Evolutionary conservation across 257 asterid species (phyloP).

Genomic region (Lantana camara): DNA sequence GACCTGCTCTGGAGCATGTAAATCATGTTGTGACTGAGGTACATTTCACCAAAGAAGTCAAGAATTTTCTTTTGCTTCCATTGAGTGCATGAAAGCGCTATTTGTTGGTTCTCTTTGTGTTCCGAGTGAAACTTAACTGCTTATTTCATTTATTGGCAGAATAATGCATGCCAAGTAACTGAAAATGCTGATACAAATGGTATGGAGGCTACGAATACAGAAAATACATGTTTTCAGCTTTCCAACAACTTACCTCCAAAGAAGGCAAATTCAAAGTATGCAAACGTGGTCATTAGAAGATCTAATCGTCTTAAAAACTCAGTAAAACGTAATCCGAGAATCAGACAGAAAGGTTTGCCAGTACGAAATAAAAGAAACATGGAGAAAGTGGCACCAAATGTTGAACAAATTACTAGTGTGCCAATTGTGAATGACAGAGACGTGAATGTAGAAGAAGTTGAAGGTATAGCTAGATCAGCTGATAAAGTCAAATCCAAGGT

Average conservation of each 20-base stretch:
- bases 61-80: no score
- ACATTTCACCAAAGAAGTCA: no score
- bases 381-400: slow-evolving; percentile 24
- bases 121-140: background rate
- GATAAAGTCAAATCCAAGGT: slow-evolving; percentile 28
- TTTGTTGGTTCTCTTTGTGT: background rate
- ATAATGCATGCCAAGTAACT: slow-evolving; percentile 4
- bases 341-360: slow-evolving; percentile 23
- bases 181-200: background rate
- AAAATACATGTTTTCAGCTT: background rate
- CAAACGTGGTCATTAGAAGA: slow-evolving; percentile 7
- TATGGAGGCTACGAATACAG: background rate
- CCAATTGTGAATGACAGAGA: background rate
- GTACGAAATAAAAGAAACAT: background rate
- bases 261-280: background rate
- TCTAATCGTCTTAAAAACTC: slow-evolving; percentile 31
- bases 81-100: background rate
- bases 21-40: no score
- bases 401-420: background rate
- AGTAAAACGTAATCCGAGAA: background rate
- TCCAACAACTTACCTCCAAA: background rate
- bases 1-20: no score
- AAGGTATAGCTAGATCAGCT: slow-evolving; percentile 25
- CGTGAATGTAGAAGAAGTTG: slow-evolving; percentile 32
- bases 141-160: slow-evolving; percentile 2